Evolutionary conservation across 495 filamentous ascomycete genomes (phyloP).

Genomic region (Neurospora tetrasperma): DNA sequence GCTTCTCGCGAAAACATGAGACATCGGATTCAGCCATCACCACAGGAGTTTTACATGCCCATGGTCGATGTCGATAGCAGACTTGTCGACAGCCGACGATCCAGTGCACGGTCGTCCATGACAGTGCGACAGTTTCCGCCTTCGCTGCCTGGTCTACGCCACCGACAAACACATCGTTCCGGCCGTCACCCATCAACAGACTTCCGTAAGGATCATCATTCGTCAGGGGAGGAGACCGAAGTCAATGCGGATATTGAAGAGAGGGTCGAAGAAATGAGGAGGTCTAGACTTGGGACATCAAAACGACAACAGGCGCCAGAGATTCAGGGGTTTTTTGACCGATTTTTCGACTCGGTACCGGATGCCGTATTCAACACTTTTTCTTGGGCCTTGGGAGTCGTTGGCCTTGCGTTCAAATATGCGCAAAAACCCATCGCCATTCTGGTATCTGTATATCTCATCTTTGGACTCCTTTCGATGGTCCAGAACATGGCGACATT

Average conservation of each 20-base stretch:
- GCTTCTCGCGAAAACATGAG: constrained; percentile 22
- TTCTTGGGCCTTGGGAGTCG: constrained; percentile 38
- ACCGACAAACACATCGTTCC: constrained; percentile 13
- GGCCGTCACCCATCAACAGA: background rate
- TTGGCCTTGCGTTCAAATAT: constrained; percentile 38
- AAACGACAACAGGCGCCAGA: background rate
- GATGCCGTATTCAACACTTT: constrained; percentile 21
- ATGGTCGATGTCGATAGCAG: constrained; percentile 22
- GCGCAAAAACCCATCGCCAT: constrained; percentile 47
- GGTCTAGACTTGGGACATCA: background rate
- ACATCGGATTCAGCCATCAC: constrained; percentile 21
- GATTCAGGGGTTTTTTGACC: background rate
- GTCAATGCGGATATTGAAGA: background rate
- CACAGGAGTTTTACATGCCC: constrained; percentile 32
- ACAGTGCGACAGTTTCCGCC: constrained; percentile 11
- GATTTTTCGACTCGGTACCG: constrained; percentile 16
- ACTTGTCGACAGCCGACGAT: constrained; percentile 11
- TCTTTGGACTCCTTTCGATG: constrained; percentile 37
- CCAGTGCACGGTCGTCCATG: constrained; percentile 14
- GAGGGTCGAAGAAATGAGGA: background rate
- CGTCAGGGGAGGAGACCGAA: background rate
- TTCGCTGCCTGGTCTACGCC: constrained; percentile 13
- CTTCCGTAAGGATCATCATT: background rate
- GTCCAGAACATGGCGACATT: constrained; percentile 41
- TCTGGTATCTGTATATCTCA: constrained; percentile 41